These are phyloP conservation scores for Moesziomyces parantarcticus DNA, from an alignment of 1,284 basidiomycete genomes.

Conservation along the genomic window DNA sequence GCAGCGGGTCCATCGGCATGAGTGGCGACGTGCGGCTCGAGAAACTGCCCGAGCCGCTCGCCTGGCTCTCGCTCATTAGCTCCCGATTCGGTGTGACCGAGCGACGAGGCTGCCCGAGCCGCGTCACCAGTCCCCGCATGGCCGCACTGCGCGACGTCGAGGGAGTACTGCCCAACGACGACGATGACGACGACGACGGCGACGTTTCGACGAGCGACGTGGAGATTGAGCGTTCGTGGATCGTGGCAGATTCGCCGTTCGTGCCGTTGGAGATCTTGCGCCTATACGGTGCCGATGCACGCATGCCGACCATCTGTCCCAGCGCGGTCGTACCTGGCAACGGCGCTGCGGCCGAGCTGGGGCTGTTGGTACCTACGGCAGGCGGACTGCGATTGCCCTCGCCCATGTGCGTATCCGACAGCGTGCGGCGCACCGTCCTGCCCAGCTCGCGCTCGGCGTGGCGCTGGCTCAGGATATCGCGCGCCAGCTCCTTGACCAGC, in stretches of 20 bases:
- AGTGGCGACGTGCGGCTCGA: constrained; percentile 29
- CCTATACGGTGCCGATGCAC: constrained; percentile 39
- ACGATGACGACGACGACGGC: constrained; percentile 11
- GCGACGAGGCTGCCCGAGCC: constrained; percentile 36
- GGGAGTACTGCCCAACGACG: constrained; percentile 13
- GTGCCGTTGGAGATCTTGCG: constrained; percentile 45
- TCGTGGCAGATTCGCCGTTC: constrained; percentile 17
- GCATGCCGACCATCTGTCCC: constrained; percentile 28
- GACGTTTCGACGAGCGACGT: constrained; percentile 14
- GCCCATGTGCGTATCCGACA: constrained; percentile 47
- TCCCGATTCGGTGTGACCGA: constrained; percentile 40
- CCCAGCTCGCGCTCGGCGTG: constrained; percentile 17
- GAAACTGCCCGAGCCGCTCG: not conserved
- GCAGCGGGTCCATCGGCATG: constrained; percentile 24
- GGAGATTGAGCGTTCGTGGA: constrained; percentile 39
- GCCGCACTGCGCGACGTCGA: constrained; percentile 28
- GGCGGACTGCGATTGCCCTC: constrained; percentile 17
- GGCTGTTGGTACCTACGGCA: constrained; percentile 10
- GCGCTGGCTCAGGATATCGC: constrained; percentile 52
- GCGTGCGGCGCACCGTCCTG: constrained; percentile 38
- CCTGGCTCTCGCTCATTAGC: constrained; percentile 13
- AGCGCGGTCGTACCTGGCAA: constrained; percentile 12
- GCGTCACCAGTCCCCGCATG: constrained; percentile 36
- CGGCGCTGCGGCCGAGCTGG: constrained; percentile 20
- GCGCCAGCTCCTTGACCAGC: constrained; percentile 73